A percentile compares a stretch with the other conserved stretches of the same genome.
These are phyloP conservation scores for Verticillium longisporum DNA, from an alignment of 2,329 filamentous ascomycete genomes.

Conservation along the genomic window DNA sequence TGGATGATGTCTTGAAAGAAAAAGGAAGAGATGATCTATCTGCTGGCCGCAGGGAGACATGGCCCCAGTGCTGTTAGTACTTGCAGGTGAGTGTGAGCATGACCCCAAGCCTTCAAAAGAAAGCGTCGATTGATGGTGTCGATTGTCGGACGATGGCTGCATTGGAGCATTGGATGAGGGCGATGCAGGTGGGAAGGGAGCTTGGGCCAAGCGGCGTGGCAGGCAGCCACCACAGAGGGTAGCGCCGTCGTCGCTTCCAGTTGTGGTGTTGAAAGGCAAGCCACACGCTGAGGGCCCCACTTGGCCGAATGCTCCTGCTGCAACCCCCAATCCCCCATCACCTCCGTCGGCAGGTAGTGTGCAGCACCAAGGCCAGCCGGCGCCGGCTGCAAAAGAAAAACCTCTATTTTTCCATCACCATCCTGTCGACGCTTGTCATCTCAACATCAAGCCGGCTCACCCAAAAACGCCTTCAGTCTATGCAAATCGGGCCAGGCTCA, in stretches of 20 bases:
- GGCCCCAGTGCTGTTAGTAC: neutral
- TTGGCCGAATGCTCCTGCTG: neutral
- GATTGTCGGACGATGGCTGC: neutral
- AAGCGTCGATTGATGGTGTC: neutral
- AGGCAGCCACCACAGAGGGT: neutral
- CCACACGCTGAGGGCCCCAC: neutral
- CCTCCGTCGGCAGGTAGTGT: too few species aligned
- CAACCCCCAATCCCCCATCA: neutral
- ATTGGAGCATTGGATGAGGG: neutral
- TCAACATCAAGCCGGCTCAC: neutral
- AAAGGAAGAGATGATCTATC: neutral
- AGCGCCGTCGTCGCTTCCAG: neutral
- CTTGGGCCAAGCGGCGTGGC: neutral
- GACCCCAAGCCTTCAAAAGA: neutral
- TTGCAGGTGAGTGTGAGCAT: neutral
- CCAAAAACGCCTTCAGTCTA: neutral
- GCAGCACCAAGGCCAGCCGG: neutral
- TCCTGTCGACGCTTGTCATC: neutral
- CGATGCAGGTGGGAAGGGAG: neutral
- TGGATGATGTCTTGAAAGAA: neutral
- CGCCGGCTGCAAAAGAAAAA: conserved; percentile 1
- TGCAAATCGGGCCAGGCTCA: neutral
- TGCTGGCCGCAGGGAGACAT: neutral
- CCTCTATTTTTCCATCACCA: neutral
- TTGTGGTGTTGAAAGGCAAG: neutral